Base-by-base conservation (phyloP, 768 basidiomycete species). In the Phylloporus sp. region DNA sequence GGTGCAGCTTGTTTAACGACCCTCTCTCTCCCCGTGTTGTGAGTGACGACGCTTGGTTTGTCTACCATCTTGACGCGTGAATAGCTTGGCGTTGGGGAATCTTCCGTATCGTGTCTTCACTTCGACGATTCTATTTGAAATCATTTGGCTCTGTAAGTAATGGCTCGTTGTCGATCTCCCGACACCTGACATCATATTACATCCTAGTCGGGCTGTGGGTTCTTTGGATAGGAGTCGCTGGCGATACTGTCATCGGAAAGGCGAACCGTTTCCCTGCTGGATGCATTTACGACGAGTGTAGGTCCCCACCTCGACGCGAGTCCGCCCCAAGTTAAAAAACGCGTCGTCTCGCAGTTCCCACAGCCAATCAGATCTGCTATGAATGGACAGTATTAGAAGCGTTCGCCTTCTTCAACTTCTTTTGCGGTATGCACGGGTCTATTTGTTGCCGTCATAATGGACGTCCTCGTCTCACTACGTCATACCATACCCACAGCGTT, bases 141-240 rank as follows among this genome's bases (percentile, higher is more conserved):
- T 56, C 22, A n/a, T 52, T 17, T 66, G 53, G 63, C 54, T 58
- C 43, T 50, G 63, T 64, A 24, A 35, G 58, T 62, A 9, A 38
- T n/a, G 13, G 2, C 6, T 14, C 5, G 15, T 28, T 22, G 9
- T 13, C 9, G 1, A 5, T 4, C 29, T 31, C 8, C 32, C 5
- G n/a, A 4, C 31, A 6, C 38, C 43, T 48, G 42, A 47, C 32
- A 1, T 37, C 17, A 22, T 35, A 37, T 32, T 18, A 7, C 18
- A 6, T 26, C 3, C 5, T 47, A 58, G 63, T 59, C 9, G 0
- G 57, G 10, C 36, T 67, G 38, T 63, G 60, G 60, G 5, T 52
- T 6, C 10, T 56, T 6, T 65, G 65, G 63, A 42, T 42, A 20
- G 55, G 18, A 20, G 42, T 46, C 13, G 58, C 56, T 4, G 47